These are phyloP conservation scores for Proliferodiscus dingleyae DNA, from an alignment of 2,329 filamentous ascomycete genomes.

Conservation along the genomic window DNA sequence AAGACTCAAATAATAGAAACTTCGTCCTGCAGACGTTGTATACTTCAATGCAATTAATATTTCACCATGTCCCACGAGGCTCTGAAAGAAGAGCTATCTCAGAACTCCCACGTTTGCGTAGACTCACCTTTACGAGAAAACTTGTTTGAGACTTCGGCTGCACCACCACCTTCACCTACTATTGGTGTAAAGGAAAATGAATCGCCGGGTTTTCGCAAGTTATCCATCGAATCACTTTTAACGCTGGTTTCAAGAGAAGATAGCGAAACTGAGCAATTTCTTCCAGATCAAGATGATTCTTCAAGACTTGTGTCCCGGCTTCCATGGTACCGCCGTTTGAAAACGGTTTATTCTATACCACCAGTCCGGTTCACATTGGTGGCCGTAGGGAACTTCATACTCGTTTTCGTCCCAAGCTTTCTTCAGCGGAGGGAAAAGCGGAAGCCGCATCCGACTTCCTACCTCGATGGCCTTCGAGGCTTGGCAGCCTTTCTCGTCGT, in stretches of 20 bases:
- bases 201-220: background rate
- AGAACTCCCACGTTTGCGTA: background rate
- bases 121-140: background rate
- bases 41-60: too few relatives aligned
- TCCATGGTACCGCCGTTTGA: background rate
- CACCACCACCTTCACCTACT: background rate
- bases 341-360: background rate
- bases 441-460: constrained; percentile 29
- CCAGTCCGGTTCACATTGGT: background rate
- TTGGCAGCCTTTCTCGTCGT: constrained; percentile 42
- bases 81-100: background rate
- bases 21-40: too few relatives aligned
- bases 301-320: background rate
- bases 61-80: background rate
- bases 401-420: constrained; percentile 3
- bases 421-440: background rate
- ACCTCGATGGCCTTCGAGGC: constrained; percentile 43
- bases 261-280: background rate
- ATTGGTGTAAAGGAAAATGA: background rate
- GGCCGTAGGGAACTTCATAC: background rate
- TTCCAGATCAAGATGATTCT: background rate
- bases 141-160: background rate
- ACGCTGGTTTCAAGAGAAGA: background rate
- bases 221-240: background rate
- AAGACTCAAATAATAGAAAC: too few relatives aligned